Conservation (phyloP, 805 yeast genomes). For the Kuraishia cidri region DNA sequence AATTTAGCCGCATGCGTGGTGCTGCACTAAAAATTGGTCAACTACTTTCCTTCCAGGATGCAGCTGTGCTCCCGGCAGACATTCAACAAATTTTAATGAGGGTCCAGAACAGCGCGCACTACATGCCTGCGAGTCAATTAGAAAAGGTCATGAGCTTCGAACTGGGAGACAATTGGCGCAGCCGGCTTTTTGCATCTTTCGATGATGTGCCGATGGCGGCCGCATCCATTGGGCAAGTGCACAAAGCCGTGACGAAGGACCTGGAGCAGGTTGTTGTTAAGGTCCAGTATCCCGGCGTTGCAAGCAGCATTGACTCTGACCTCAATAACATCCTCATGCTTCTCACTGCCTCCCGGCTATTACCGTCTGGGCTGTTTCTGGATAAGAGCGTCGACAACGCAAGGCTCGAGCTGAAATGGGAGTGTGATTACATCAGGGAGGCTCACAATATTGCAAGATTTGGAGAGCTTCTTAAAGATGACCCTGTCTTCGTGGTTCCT, state of each 20-base stretch:
- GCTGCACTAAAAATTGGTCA: conserved; percentile 98
- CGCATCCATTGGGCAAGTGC: conserved; percentile 97
- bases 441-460: conserved; percentile 69
- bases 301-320: conserved; percentile 88
- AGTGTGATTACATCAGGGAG: conserved; percentile 91
- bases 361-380: conserved; percentile 87
- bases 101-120: conserved; percentile 92
- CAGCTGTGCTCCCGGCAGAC: conserved; percentile 74
- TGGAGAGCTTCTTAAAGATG: conserved; percentile 48
- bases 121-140: conserved; percentile 91
- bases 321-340: conserved; percentile 76
- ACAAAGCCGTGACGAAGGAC: conserved; percentile 62
- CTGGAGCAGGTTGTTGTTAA: conserved; percentile 82
- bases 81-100: conserved; percentile 71
- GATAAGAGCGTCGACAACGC: conserved; percentile 93
- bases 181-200: conserved; percentile 55
- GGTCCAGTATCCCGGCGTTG: conserved; percentile 97
- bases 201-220: conserved; percentile 93
- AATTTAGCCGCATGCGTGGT: conserved; percentile 94
- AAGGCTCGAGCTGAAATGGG: conserved; percentile 91
- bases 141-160: conserved; percentile 65
- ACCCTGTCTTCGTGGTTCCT: conserved; percentile 70
- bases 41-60: conserved; percentile 91
- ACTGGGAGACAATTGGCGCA: conserved; percentile 75
- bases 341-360: conserved; percentile 74